Percentiles rank a stretch among this genome's conserved stretches.
Conservation (phyloP, 2,329 filamentous ascomycete species). For the Eutypa lata region DNA sequence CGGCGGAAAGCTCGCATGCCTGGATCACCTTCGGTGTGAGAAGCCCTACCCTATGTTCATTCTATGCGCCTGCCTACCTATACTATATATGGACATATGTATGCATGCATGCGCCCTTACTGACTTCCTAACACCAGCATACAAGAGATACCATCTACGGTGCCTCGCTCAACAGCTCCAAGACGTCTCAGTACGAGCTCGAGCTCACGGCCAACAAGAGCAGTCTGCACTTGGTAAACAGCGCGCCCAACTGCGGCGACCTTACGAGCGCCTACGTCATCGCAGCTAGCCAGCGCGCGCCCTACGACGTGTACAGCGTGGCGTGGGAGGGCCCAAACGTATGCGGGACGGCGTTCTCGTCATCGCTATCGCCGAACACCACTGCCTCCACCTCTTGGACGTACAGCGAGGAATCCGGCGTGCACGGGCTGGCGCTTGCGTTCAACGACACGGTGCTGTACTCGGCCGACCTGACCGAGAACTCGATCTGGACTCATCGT, state of each 20-base stretch:
- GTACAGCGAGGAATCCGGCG: slow-evolving; percentile 11
- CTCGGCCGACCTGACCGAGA: slow-evolving; percentile 17
- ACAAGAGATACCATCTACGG: slow-evolving; percentile 17
- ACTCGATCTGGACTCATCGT: slow-evolving; percentile 18
- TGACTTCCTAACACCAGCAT: slow-evolving; percentile 8
- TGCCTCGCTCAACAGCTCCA: slow-evolving; percentile 5
- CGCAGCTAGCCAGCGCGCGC: slow-evolving; percentile 2
- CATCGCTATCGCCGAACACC: not conserved
- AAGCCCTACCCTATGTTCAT: not conserved
- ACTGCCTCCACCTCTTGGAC: slow-evolving; percentile 5
- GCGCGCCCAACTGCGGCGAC: slow-evolving; percentile 6
- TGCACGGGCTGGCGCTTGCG: slow-evolving; percentile 18
- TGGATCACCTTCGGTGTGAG: slow-evolving; percentile 18
- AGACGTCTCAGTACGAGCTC: slow-evolving; percentile 10
- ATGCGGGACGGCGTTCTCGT: slow-evolving; percentile 15
- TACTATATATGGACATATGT: not conserved
- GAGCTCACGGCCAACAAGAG: not conserved
- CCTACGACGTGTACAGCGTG: slow-evolving; percentile 13
- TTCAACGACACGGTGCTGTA: slow-evolving; percentile 7
- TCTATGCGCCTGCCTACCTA: not conserved
- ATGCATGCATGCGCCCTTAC: not conserved
- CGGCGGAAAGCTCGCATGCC: slow-evolving; percentile 9
- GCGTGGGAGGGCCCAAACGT: slow-evolving; percentile 11
- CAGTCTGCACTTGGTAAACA: not conserved
- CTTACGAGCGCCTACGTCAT: slow-evolving; percentile 12